Evolutionary conservation across 805 yeast genomes (phyloP), one percentile per base, ranked within the genome.

Genomic region (Torulaspora delbrueckii): DNA sequence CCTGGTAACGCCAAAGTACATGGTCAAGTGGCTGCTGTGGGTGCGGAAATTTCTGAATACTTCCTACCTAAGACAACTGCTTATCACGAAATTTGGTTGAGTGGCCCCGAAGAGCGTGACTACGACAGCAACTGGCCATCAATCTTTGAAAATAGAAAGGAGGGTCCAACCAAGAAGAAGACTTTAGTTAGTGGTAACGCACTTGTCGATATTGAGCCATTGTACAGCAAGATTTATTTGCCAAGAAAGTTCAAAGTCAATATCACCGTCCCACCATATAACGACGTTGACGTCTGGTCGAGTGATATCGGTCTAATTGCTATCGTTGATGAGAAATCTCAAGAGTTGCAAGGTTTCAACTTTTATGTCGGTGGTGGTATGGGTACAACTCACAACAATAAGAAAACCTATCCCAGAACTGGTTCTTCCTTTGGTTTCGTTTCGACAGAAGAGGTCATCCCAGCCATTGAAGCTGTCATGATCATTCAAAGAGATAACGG

Each of bases 311-410:
- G 98, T 55, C 75, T 91, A 55, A 79, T 91, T 65, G 89, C 96
- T 26, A 89, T 91, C 60, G 81, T 88, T 37, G 80, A 79, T 53
- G 79, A 78, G 56, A 66, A 69, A 39, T 76, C 81, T 59, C 69
- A 75, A 44, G 74, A 78, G 14, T 78, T 84, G 37, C 63, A 75
- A 48, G 98, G 98, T 46, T 91, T 79, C 75, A 91, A 91, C 60
- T 79, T 91, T 43, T 77, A 85, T 50, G 96, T 84, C 53, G 98
- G 98, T 68, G 98, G 98, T 72, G 98, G 98, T 76, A 91, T 91
- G 98, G 98, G 98, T 59, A 79, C 95, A 34, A 91, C 98, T 10
- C 98, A 91, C 67, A 91, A 90, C 76, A 91, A 91, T 73, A 84
- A 84, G 62, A 91, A 91, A 76, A 91, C 98, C 0, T 91, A 91